Base-by-base conservation (phyloP, 306 rosid species). In the Oemleria cerasiformis region DNA sequence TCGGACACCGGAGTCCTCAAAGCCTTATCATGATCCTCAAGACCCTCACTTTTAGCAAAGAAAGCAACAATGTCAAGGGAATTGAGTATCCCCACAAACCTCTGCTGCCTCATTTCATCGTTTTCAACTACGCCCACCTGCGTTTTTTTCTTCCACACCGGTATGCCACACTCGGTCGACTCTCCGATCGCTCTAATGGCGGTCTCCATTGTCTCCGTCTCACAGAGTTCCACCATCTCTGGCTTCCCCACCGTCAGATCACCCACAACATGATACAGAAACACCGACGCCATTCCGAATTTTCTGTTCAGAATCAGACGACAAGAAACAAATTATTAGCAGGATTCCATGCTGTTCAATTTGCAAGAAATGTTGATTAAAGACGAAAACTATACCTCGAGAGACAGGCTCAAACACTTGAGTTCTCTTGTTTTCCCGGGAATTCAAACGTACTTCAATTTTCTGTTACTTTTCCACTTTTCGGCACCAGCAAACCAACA, bases 191-290 rank as follows among this genome's bases (percentile, higher is more conserved):
- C 92, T 69, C 80, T 71, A 16, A 91, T 92, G 0, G 97, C 99
- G 53, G 89, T 82, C 60, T 88, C 97, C 50, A 95, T 83, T 63
- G 96, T 85, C 83, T 92, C 99, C 19, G 82, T 83, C 42, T 89
- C 99, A 58, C 78, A 75, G 39, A 92, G 92, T 82, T 95, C 99
- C 80, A 63, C 93, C 85, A 92, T 54, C 84, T 95, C 99, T 1
- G 99, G 99, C 81, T 95, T 95, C 77, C 99, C 99, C 72, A 92
- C 96, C 64, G 99, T 95, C 47, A 95, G 91, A 88, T 95, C 99
- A 21, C 93, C 99, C 55, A 95, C 96, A 40, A 95, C 99, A 38
- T 95, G 99, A 72, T 91, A 86, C 63, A 95, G 73, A 63, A 95
- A 92, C 86, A 95, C 97, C 51, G 99, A 95, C 1, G 97, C 99